Conservation (phyloP, 1,139 yeast genomes). For the Candida sanyaensis region DNA sequence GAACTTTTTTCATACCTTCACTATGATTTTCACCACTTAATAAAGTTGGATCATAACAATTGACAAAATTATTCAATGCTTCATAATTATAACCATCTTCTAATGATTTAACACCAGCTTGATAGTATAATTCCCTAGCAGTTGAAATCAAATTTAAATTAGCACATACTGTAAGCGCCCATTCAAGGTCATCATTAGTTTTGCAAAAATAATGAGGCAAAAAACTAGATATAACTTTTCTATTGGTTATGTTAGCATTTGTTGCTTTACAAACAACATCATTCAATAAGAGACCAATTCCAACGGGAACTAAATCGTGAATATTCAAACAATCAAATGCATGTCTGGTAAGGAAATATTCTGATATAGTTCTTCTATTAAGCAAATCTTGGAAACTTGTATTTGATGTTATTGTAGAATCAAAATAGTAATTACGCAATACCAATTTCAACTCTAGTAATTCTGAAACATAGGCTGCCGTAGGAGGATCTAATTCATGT, state of each 20-base stretch:
- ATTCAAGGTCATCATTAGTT: slow-evolving; percentile 76
- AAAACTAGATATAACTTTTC: slow-evolving; percentile 55
- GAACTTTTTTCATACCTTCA: slow-evolving; percentile 40
- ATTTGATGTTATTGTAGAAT: slow-evolving; percentile 12
- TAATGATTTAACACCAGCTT: slow-evolving; percentile 41
- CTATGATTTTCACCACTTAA: slow-evolving; percentile 19
- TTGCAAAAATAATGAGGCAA: slow-evolving; percentile 61
- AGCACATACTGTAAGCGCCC: slow-evolving; percentile 66
- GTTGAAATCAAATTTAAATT: slow-evolving; percentile 49
- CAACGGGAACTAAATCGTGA: slow-evolving; percentile 62
- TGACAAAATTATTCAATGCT: slow-evolving; percentile 67
- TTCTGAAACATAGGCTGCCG: slow-evolving; percentile 67
- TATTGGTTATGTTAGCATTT: slow-evolving; percentile 24
- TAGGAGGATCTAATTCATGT: slow-evolving; percentile 63
- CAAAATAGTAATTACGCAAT: slow-evolving; percentile 47
- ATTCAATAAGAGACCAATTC: slow-evolving; percentile 54
- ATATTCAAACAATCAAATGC: slow-evolving; percentile 56
- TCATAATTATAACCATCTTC: slow-evolving; percentile 53
- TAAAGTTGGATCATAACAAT: slow-evolving; percentile 53
- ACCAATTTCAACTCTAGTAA: slow-evolving; percentile 67
- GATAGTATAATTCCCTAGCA: slow-evolving; percentile 51
- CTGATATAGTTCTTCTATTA: slow-evolving; percentile 51
- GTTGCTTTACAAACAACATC: slow-evolving; percentile 27
- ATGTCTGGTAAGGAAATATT: slow-evolving; percentile 60
- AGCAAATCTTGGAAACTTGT: slow-evolving; percentile 17